These are phyloP conservation scores for Elsinoe necatrix DNA, from an alignment of 2,329 filamentous ascomycete genomes.

Conservation along the genomic window DNA sequence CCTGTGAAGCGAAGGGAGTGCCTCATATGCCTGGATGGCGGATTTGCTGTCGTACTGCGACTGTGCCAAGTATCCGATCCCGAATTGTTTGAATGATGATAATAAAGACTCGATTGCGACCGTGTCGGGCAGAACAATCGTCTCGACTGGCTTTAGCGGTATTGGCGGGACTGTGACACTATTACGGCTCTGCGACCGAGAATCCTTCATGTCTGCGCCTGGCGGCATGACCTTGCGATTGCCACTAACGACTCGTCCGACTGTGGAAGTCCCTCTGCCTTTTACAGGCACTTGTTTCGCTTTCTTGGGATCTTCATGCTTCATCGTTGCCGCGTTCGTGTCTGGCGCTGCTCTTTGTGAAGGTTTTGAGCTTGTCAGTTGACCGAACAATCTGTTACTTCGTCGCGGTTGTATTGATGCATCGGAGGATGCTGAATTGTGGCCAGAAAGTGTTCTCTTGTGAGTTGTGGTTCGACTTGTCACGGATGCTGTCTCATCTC, in stretches of 20 bases:
- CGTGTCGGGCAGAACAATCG: constrained; percentile 38
- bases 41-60: constrained; percentile 71
- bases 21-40: constrained; percentile 64
- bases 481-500: constrained; percentile 22
- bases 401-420: constrained; percentile 38
- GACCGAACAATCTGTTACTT: constrained; percentile 47
- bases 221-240: constrained; percentile 62
- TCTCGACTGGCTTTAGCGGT: constrained; percentile 20
- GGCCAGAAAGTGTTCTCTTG: constrained; percentile 89
- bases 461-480: constrained; percentile 40
- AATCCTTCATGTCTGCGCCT: constrained; percentile 50
- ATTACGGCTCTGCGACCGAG: constrained; percentile 52
- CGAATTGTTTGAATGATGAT: constrained; percentile 74
- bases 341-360: constrained; percentile 41
- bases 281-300: constrained; percentile 66
- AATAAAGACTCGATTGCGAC: constrained; percentile 70
- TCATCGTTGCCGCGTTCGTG: constrained; percentile 7
- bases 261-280: constrained; percentile 59
- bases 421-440: constrained; percentile 39
- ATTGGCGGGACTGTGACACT: constrained; percentile 36
- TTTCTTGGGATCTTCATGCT: constrained; percentile 61
- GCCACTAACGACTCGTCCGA: constrained; percentile 81
- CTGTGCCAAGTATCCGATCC: constrained; percentile 67
- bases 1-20: constrained; percentile 64
- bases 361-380: constrained; percentile 49